A percentile compares a stretch with the other conserved stretches of the same genome.
phyloP scores from a whole-genome alignment of 2,329 filamentous ascomycete genomes.

The Fusarium sp. region DNA sequence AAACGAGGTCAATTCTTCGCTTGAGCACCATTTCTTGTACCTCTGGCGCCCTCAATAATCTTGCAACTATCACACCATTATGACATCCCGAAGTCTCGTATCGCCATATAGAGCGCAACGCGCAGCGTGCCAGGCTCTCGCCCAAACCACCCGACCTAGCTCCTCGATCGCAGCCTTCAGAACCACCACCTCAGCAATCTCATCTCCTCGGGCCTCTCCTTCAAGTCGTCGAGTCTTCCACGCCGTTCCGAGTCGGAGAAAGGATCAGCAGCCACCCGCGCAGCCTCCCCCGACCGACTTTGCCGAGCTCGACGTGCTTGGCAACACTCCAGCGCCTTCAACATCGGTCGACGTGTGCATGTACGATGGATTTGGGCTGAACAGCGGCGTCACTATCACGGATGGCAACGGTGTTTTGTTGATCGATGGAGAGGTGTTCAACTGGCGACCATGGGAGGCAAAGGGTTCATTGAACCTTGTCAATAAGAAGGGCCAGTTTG shows the following conservation, averaged over 20 bases:
- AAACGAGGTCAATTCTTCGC: conserved; percentile 2
- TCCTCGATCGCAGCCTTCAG: conserved; percentile 32
- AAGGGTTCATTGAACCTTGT: conserved; percentile 65
- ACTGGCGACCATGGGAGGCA: conserved; percentile 84
- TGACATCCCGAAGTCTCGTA: conserved; percentile 44
- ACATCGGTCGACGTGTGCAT: conserved; percentile 88
- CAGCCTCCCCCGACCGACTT: conserved; percentile 72
- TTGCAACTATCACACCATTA: background rate
- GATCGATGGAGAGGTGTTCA: conserved; percentile 87
- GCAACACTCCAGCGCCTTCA: conserved; percentile 79
- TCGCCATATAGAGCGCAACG: conserved; percentile 40
- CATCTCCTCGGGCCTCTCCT: conserved; percentile 2
- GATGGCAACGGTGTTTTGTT: conserved; percentile 81
- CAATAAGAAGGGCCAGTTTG: conserved; percentile 86
- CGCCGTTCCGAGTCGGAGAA: conserved; percentile 31
- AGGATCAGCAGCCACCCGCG: conserved; percentile 46
- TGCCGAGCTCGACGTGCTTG: conserved; percentile 81
- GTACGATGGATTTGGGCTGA: conserved; percentile 85
- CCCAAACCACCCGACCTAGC: conserved; percentile 27
- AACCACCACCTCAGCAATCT: conserved; percentile 8
- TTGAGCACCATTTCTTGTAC: conserved; percentile 6
- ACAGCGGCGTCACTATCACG: conserved; percentile 80
- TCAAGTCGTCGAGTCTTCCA: conserved; percentile 41
- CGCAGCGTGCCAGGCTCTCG: conserved; percentile 37
- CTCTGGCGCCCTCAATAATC: background rate